A percentile compares a stretch with the other conserved stretches of the same genome.
Conservation (phyloP, 148 eudicot species). For the Camellia sinensis region DNA sequence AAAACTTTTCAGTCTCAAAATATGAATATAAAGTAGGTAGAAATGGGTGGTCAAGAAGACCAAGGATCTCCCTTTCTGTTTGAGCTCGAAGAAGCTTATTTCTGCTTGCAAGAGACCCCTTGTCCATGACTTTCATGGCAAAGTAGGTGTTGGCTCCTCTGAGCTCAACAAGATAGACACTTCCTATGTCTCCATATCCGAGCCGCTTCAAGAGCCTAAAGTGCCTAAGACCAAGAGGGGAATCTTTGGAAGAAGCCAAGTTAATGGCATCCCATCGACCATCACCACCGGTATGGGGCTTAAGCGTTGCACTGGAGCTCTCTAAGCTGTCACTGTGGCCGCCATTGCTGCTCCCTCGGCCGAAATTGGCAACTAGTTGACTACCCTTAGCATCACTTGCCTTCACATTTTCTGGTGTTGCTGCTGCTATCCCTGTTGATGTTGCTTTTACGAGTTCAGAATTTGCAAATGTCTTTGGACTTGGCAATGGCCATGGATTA, state of each 20-base stretch:
- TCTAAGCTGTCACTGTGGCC: constrained; percentile 65
- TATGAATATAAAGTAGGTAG: constrained; percentile 77
- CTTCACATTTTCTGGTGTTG: not conserved
- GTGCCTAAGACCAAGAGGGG: constrained; percentile 65
- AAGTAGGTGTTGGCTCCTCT: constrained; percentile 56
- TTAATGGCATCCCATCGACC: constrained; percentile 80
- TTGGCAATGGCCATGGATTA: constrained; percentile 28
- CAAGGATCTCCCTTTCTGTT: constrained; percentile 85
- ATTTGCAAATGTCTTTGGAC: constrained; percentile 16
- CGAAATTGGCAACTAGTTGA: constrained; percentile 8
- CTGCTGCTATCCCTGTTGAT: constrained; percentile 10
- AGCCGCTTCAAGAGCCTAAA: constrained; percentile 74
- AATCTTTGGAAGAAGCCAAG: constrained; percentile 37
- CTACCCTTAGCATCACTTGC: constrained; percentile 12
- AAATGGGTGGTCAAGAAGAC: constrained; percentile 88
- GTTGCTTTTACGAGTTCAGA: constrained; percentile 4
- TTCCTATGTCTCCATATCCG: constrained; percentile 90
- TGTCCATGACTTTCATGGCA: constrained; percentile 97
- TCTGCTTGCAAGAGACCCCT: constrained; percentile 73
- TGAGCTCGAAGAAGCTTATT: constrained; percentile 80
- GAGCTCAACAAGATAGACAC: constrained; percentile 81
- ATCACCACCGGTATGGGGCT: constrained; percentile 86
- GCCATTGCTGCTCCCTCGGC: constrained; percentile 17
- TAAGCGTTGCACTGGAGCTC: constrained; percentile 46
- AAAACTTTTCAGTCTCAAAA: constrained; percentile 82